Evolutionary conservation across 2,329 filamentous ascomycete genomes (phyloP).

Genomic region (Cladosporium sp.): DNA sequence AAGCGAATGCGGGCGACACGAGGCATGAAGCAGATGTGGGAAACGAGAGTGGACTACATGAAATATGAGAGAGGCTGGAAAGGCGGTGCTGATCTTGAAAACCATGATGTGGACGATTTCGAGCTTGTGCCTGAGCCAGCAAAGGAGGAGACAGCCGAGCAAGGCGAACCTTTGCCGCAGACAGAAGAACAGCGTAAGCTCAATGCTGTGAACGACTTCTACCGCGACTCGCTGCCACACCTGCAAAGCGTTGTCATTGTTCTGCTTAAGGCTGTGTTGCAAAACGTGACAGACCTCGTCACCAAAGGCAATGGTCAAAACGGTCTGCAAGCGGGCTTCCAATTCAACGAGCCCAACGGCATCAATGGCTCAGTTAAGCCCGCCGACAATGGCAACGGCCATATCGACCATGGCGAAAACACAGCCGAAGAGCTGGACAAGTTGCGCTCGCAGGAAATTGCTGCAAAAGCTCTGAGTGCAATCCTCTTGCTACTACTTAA

Average conservation of each 20-base stretch:
- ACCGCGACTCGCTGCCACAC: constrained; percentile 73
- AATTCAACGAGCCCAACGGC: constrained; percentile 31
- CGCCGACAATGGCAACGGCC: constrained; percentile 34
- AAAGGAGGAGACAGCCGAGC: constrained; percentile 31
- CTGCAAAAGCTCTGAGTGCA: constrained; percentile 86
- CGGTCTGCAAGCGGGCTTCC: constrained; percentile 45
- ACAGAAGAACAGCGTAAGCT: constrained; percentile 26
- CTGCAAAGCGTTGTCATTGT: constrained; percentile 92
- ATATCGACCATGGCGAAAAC: constrained; percentile 25
- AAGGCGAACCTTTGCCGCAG: constrained; percentile 22
- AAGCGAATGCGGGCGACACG: constrained; percentile 86
- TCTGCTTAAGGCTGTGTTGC: constrained; percentile 79
- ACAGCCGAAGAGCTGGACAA: constrained; percentile 72
- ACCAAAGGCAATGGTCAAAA: constrained; percentile 52
- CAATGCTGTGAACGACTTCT: constrained; percentile 71
- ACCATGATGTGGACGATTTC: constrained; percentile 32
- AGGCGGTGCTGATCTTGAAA: constrained; percentile 40
- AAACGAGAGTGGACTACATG: constrained; percentile 85
- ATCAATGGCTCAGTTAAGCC: constrained; percentile 31
- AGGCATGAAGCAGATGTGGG: constrained; percentile 89
- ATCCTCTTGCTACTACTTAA: constrained; percentile 84
- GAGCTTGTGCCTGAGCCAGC: constrained; percentile 21
- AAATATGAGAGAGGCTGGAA: constrained; percentile 91
- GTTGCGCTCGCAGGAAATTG: constrained; percentile 77
- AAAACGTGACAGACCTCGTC: constrained; percentile 82